phyloP scores from a whole-genome alignment of 176 grass and related monocot genomes.

The bread wheat (Triticum aestivum) region IWGSC_CS_RefSeq_v2.1 NC_057795.1:46912593-46913092 shows the following conservation, averaged over 20 bases:
- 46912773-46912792: conserved; percentile 23
- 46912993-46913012: conserved; percentile 98
- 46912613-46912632: neutral
- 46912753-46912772: neutral
- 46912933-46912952: neutral
- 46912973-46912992: conserved; percentile 36
- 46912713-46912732: neutral
- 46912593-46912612: neutral
- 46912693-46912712: neutral
- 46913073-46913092: conserved; percentile 19
- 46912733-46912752: neutral
- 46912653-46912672: neutral
- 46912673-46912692: neutral
- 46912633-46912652: neutral
- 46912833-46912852: conserved; percentile 38
- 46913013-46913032: conserved; percentile 82
- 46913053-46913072: conserved; percentile 64
- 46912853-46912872: conserved; percentile 87
- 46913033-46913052: conserved; percentile 67
- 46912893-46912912: conserved; percentile 9
- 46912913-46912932: neutral
- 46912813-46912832: conserved; percentile 43
- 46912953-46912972: neutral
- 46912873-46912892: conserved; percentile 71
- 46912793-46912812: conserved; percentile 74